Base-by-base conservation (phyloP, 345 rosid species). In the Populus deltoides region DNA sequence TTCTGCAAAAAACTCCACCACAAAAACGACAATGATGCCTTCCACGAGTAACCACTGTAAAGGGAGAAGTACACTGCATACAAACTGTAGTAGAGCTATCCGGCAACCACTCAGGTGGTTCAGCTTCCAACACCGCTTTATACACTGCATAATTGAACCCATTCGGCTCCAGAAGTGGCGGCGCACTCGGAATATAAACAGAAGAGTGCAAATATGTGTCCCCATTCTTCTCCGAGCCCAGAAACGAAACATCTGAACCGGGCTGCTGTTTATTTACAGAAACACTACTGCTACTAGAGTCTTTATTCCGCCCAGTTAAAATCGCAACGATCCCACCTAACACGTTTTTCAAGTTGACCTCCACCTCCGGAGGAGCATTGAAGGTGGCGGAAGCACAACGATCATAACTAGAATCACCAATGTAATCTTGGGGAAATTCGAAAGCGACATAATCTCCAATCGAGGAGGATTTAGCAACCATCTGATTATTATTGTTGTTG, bases 11-110 rank as follows among this genome's bases (percentile, higher is more conserved):
- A 38, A 96, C 75, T 57, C 98, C 97, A 70, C 99, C 99, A 81
- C 99, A 96, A 79, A 92, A 91, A 72, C 97, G 92, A 75, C 99
- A 96, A 79, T 96, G 99, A 86, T 96, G 99, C 83, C 99, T 91
- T 6, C 99, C 99, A 70, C 98, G 84, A 0, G 97, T 89, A 53
- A 96, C 20, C 0, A 93, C 95, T 6, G 97, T 93, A 83, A 96
- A 96, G 29, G 92, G 90, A 63, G 90, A 77, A 86, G 82, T 83
- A 55, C 99, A 96, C 76, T 89, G 97, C 98, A 91, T 90, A 83
- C 98, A 96, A 73, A 71, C 82, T 38, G 87, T 78, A 3, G 93
- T 77, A 35, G 94, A 89, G 81, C 99, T 96, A 86, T 96, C 99
- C 1, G 97, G 93, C 38, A 92, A 88, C 99, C 99, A 96, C 49